Percentiles rank a stretch among this genome's conserved stretches.
phyloP scores from a whole-genome alignment of 352 stramenopile species.

The Pythium sp. region DNA sequence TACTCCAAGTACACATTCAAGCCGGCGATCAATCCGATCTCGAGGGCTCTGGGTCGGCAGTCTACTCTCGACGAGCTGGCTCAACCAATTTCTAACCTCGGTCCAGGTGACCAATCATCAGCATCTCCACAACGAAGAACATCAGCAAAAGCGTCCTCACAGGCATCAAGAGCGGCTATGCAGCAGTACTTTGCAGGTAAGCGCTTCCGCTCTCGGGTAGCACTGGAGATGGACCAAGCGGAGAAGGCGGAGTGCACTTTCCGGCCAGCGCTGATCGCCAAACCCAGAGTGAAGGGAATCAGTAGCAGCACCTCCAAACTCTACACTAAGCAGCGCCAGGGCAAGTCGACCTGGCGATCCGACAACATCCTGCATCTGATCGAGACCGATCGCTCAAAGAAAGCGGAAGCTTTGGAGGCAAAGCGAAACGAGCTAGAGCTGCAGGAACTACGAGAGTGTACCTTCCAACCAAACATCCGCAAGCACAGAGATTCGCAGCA shows the following conservation, averaged over 20 bases:
- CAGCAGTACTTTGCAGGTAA: constrained; percentile 66
- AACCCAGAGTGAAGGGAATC: constrained; percentile 9
- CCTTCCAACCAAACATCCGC: constrained; percentile 67
- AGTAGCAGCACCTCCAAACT: constrained; percentile 47
- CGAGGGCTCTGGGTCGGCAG: constrained; percentile 49
- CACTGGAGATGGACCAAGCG: constrained; percentile 62
- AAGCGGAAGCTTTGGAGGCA: constrained; percentile 53
- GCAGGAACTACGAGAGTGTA: constrained; percentile 76
- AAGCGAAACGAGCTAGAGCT: constrained; percentile 59
- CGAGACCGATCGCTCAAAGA: constrained; percentile 52
- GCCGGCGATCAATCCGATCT: constrained; percentile 75
- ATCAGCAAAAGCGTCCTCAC: not conserved
- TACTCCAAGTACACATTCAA: constrained; percentile 71
- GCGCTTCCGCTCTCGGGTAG: constrained; percentile 64
- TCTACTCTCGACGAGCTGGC: constrained; percentile 47
- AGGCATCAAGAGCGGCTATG: constrained; percentile 30
- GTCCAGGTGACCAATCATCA: constrained; percentile 3
- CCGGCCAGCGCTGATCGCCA: constrained; percentile 40
- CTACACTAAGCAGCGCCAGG: constrained; percentile 20
- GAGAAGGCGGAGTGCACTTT: constrained; percentile 74
- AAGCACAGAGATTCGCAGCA: constrained; percentile 13
- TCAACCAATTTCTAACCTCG: constrained; percentile 31
- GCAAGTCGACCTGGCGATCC: constrained; percentile 46
- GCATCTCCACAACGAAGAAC: constrained; percentile 15
- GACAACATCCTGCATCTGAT: constrained; percentile 71